Conservation (phyloP, 495 filamentous ascomycete genomes). For the Tuber borchii region DNA sequence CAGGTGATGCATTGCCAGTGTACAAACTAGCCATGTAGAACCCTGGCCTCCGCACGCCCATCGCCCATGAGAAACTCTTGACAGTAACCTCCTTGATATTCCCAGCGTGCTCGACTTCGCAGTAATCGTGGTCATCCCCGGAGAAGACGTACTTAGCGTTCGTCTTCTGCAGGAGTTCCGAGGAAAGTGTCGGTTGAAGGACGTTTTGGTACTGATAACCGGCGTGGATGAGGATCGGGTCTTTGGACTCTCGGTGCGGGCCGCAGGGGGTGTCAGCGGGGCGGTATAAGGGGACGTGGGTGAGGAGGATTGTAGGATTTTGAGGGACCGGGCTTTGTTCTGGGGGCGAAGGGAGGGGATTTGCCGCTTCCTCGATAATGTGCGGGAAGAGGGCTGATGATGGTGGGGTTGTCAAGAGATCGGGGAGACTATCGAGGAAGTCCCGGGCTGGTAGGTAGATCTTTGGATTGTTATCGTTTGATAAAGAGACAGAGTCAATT, state of each 20-base stretch:
- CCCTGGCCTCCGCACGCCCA: conserved; percentile 88
- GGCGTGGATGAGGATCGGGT: conserved; percentile 63
- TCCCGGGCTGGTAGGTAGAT: conserved; percentile 71
- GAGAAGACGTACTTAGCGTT: conserved; percentile 78
- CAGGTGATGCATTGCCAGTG: conserved; percentile 49
- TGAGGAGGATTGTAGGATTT: conserved; percentile 74
- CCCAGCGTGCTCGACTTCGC: conserved; percentile 70
- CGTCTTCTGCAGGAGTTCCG: conserved; percentile 61
- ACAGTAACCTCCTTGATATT: conserved; percentile 84
- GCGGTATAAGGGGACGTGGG: conserved; percentile 85
- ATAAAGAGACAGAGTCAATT: conserved; percentile 78
- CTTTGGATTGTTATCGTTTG: conserved; percentile 47
- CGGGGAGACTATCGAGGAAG: conserved; percentile 62
- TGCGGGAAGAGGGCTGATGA: background rate
- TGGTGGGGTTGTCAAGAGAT: conserved; percentile 41
- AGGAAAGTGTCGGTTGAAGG: conserved; percentile 64
- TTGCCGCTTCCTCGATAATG: background rate
- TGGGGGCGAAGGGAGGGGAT: background rate
- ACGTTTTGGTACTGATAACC: conserved; percentile 99
- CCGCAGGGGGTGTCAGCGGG: conserved; percentile 77
- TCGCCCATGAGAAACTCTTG: conserved; percentile 87
- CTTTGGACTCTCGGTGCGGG: conserved; percentile 75
- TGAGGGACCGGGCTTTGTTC: conserved; percentile 9
- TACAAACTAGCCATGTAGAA: conserved; percentile 83
- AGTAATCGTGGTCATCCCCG: conserved; percentile 98